Evolutionary conservation across 768 basidiomycete genomes (phyloP).

Genomic region (Auricularia cornea): DNA sequence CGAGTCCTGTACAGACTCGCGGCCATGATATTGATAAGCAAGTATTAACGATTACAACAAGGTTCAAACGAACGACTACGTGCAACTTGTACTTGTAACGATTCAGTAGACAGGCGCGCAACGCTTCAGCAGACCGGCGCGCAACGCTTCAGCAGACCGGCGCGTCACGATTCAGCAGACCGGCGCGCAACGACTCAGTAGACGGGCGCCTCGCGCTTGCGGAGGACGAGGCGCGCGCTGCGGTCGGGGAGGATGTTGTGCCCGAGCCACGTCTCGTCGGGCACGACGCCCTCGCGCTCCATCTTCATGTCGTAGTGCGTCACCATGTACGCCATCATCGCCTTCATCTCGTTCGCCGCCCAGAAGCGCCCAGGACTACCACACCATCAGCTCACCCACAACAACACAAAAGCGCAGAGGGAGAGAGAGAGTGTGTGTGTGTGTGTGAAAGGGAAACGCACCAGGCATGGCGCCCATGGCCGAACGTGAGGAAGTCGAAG

Average conservation of each 20-base stretch:
- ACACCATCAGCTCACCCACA: too few species aligned
- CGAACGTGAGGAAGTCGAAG: conserved; percentile 6
- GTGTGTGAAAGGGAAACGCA: too few species aligned
- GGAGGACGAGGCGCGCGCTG: conserved; percentile 12
- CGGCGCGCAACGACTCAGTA: background rate
- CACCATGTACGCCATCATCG: conserved; percentile 35
- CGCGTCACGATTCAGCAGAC: too few species aligned
- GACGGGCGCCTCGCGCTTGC: conserved; percentile 1
- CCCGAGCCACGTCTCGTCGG: conserved; percentile 25
- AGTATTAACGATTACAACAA: too few species aligned
- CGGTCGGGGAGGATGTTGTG: conserved; percentile 22
- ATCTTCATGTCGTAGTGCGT: conserved; percentile 34
- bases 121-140: too few species aligned
- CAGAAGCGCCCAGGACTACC: conserved; percentile 34
- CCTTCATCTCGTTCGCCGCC: conserved; percentile 37
- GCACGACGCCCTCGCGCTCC: conserved; percentile 25
- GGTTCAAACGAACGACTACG: too few species aligned
- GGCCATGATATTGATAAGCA: too few species aligned
- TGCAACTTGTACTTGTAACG: too few species aligned
- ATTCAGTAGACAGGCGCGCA: too few species aligned
- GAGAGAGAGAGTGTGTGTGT: too few species aligned
- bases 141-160: too few species aligned
- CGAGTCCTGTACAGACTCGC: too few species aligned
- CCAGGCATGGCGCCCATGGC: conserved; percentile 9
- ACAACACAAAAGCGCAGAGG: background rate